phyloP scores from a whole-genome alignment of 1,284 basidiomycete species.

The Naganishia cerealis region DNA sequence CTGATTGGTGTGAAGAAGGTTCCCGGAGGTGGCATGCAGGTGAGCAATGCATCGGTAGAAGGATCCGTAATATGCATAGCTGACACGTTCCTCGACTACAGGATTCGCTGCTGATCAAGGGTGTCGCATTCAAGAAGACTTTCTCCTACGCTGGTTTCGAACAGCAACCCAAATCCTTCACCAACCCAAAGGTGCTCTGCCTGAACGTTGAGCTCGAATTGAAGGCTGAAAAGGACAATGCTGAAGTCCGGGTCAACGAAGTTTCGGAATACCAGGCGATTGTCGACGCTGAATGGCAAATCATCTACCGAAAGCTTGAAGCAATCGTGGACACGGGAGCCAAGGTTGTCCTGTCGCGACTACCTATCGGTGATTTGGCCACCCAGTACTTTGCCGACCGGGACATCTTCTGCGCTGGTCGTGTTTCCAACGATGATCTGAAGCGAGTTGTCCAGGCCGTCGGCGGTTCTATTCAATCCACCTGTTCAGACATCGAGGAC shows the following conservation, averaged over 20 bases:
- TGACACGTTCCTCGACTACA: slow-evolving; percentile 33
- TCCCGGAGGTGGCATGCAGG: slow-evolving; percentile 94
- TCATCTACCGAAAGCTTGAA: slow-evolving; percentile 96
- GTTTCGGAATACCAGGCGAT: slow-evolving; percentile 99
- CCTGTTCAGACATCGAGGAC: slow-evolving; percentile 84
- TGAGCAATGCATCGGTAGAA: slow-evolving; percentile 10
- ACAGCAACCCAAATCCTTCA: slow-evolving; percentile 95
- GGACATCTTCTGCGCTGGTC: slow-evolving; percentile 97
- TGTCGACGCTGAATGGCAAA: slow-evolving; percentile 99
- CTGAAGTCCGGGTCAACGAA: slow-evolving; percentile 93
- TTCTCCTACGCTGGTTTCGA: slow-evolving; percentile 99
- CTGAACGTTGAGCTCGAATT: slow-evolving; percentile 98
- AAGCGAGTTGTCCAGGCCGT: slow-evolving; percentile 94
- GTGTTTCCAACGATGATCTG: slow-evolving; percentile 86
- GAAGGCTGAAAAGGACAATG: slow-evolving; percentile 99
- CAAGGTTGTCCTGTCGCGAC: slow-evolving; percentile 94
- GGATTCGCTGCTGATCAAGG: slow-evolving; percentile 82
- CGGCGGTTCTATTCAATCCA: slow-evolving; percentile 91
- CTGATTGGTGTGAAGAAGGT: slow-evolving; percentile 99
- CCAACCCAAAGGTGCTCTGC: slow-evolving; percentile 83
- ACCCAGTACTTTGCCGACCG: slow-evolving; percentile 99
- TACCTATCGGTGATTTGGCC: slow-evolving; percentile 96
- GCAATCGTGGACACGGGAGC: slow-evolving; percentile 95
- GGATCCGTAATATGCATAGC: neutral
- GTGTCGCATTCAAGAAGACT: slow-evolving; percentile 99